Conservation (phyloP, 805 yeast species). For the Hemisphaericaspora nanyangensis region DNA sequence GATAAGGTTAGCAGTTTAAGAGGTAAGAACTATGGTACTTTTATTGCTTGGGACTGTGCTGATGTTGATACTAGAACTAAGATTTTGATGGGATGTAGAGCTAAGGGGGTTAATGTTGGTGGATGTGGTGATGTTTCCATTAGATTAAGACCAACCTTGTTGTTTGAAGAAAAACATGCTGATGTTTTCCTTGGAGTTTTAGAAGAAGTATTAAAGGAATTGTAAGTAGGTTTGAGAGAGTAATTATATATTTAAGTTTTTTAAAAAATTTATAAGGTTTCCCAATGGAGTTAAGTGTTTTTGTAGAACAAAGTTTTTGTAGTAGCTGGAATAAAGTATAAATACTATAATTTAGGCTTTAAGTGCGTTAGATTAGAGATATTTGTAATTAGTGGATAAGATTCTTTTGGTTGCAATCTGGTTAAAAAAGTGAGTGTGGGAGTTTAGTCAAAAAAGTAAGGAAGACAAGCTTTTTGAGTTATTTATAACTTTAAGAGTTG, state of each 20-base stretch:
- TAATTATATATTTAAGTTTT: neutral
- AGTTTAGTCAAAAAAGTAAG: too few relatives aligned
- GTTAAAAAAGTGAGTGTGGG: too few relatives aligned
- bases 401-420: too few relatives aligned
- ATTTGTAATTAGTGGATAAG: too few relatives aligned
- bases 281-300: too few relatives aligned
- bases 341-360: too few relatives aligned
- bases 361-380: too few relatives aligned
- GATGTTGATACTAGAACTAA: slow-evolving; percentile 42
- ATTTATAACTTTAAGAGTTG: too few relatives aligned
- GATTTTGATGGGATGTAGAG: slow-evolving; percentile 43
- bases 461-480: too few relatives aligned
- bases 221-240: neutral
- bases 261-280: too few relatives aligned
- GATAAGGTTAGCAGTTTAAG: slow-evolving; percentile 46
- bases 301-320: too few relatives aligned
- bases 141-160: slow-evolving; percentile 63
- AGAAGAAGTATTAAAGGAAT: slow-evolving; percentile 23
- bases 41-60: slow-evolving; percentile 61
- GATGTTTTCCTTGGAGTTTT: slow-evolving; percentile 49
- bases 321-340: too few relatives aligned
- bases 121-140: slow-evolving; percentile 60
- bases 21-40: slow-evolving; percentile 62
- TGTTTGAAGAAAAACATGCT: slow-evolving; percentile 59
- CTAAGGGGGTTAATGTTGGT: slow-evolving; percentile 60